These are phyloP conservation scores for Polysphondylium violaceum DNA, from an alignment of 78 protist genomes.

Conservation along the genomic window DNA sequence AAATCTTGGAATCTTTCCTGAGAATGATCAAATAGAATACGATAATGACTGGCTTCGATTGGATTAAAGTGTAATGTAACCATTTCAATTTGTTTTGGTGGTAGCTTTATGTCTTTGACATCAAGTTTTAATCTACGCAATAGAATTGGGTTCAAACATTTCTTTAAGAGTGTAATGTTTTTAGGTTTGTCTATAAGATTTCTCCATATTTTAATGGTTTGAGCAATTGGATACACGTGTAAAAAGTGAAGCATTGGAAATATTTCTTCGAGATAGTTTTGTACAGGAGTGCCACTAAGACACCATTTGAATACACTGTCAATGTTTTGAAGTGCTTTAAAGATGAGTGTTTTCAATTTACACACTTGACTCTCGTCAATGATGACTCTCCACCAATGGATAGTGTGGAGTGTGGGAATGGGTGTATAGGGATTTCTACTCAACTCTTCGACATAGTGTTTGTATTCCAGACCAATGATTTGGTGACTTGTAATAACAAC, in stretches of 20 bases:
- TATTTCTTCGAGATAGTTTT: constrained; percentile 86
- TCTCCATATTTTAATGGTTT: constrained; percentile 38
- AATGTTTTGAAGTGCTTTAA: constrained; percentile 23
- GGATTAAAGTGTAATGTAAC: neutral
- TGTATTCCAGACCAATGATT: constrained; percentile 33
- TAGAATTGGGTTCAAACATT: constrained; percentile 51
- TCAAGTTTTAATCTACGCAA: constrained; percentile 44
- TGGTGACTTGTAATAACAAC: constrained; percentile 35
- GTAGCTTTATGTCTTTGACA: neutral
- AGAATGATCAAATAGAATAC: neutral
- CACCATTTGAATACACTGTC: constrained; percentile 78
- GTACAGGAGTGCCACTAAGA: constrained; percentile 91
- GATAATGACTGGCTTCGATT: constrained; percentile 13
- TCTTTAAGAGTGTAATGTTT: constrained; percentile 1
- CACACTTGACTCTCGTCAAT: constrained; percentile 48
- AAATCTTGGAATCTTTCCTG: neutral
- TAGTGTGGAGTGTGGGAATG: neutral
- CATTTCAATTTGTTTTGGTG: neutral
- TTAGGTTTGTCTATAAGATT: constrained; percentile 21
- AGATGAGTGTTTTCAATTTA: constrained; percentile 28
- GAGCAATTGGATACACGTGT: constrained; percentile 29
- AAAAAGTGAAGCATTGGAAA: constrained; percentile 74
- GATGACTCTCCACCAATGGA: constrained; percentile 70
- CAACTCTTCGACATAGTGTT: neutral
- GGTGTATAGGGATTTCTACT: neutral